These are phyloP conservation scores for Tricholoma flavovirens DNA, from an alignment of 768 basidiomycete species.

Conservation along the genomic window DNA sequence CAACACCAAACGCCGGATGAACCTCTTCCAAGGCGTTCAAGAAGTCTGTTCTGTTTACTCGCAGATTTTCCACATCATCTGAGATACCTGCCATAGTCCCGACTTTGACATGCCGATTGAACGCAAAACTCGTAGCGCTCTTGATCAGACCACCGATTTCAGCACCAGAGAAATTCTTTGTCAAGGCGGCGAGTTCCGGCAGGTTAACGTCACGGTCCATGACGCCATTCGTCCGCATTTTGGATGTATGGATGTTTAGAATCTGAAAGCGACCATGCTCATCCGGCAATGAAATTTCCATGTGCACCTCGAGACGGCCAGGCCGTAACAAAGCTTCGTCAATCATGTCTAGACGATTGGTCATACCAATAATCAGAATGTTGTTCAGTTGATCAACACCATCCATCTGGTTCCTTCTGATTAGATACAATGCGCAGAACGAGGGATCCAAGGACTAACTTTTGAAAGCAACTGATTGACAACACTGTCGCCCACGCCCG, in stretches of 20 bases:
- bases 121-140: conserved; percentile 97
- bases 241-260: conserved; percentile 88
- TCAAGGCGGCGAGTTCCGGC: conserved; percentile 68
- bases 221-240: conserved; percentile 89
- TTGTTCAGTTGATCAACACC: conserved; percentile 99
- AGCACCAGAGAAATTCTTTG: conserved; percentile 98
- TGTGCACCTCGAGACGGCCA: conserved; percentile 97
- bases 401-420: conserved; percentile 70
- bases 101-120: conserved; percentile 95
- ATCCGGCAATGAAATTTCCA: conserved; percentile 98
- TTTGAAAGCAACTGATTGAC: conserved; percentile 98
- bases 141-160: conserved; percentile 95
- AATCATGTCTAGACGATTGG: conserved; percentile 97
- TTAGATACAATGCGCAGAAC: background rate
- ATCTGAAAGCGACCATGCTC: conserved; percentile 91
- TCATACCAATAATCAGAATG: conserved; percentile 99
- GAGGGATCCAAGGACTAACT: conserved; percentile 33
- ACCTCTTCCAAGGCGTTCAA: conserved; percentile 89
- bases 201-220: conserved; percentile 87
- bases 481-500: conserved; percentile 97
- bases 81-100: conserved; percentile 97
- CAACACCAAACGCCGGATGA: conserved; percentile 94
- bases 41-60: conserved; percentile 85
- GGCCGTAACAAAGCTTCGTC: conserved; percentile 97
- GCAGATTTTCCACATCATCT: conserved; percentile 89